Conservation (phyloP, 2,329 filamentous ascomycete genomes). For the Aspergillus calidoustus region DNA sequence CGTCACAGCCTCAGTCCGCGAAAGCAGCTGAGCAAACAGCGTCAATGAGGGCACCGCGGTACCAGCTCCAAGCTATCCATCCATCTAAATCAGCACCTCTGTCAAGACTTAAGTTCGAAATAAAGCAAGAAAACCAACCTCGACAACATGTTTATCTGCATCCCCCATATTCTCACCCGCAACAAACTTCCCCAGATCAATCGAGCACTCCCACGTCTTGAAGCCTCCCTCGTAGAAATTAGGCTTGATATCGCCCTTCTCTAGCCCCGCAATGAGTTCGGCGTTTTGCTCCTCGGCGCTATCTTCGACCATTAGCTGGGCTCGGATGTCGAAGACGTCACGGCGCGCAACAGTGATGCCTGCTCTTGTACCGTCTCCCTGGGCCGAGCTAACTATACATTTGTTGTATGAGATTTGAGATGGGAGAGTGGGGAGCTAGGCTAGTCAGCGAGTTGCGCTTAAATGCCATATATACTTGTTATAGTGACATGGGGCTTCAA, state of each 20-base stretch:
- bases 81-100: not conserved
- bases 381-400: conserved; percentile 47
- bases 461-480: not conserved
- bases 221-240: conserved; percentile 70
- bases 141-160: conserved; percentile 46
- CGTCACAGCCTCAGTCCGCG: conserved; percentile 23
- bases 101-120: not conserved
- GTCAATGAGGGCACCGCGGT: conserved; percentile 63
- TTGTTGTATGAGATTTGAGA: conserved; percentile 64
- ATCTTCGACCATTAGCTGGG: conserved; percentile 66
- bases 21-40: conserved; percentile 58
- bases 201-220: conserved; percentile 70
- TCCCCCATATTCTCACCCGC: conserved; percentile 22
- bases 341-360: conserved; percentile 54
- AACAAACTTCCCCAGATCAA: conserved; percentile 58
- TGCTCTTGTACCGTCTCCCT: conserved; percentile 12
- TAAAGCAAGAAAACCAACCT: conserved; percentile 31
- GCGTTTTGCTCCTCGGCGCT: conserved; percentile 49
- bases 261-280: conserved; percentile 52
- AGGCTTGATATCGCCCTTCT: conserved; percentile 61
- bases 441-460: not conserved
- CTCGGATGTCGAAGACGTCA: conserved; percentile 66
- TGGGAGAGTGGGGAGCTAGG: conserved; percentile 59
- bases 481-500: not conserved
- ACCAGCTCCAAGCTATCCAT: conserved; percentile 62